These are phyloP conservation scores for Pythium scleroteichum DNA, from an alignment of 352 stramenopile species.

Conservation along the genomic window DNA sequence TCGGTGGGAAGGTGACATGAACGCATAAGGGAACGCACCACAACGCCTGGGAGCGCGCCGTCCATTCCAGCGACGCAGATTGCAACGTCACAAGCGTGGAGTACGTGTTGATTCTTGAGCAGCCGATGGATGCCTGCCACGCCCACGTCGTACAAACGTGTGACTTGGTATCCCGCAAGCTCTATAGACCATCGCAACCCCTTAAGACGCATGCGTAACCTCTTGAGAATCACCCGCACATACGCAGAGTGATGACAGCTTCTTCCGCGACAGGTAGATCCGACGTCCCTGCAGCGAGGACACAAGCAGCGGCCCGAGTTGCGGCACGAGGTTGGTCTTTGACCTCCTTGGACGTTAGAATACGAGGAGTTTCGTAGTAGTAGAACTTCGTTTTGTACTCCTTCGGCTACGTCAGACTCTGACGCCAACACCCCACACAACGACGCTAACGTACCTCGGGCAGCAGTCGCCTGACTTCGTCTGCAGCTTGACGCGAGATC, in stretches of 20 bases:
- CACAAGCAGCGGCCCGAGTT: slow-evolving; percentile 33
- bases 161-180: slow-evolving; percentile 84
- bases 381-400: slow-evolving; percentile 8
- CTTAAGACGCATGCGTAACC: neutral
- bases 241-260: slow-evolving; percentile 91
- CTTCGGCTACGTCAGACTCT: neutral
- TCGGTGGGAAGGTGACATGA: no score
- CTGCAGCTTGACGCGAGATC: slow-evolving; percentile 50
- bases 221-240: neutral
- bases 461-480: slow-evolving; percentile 40
- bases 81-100: slow-evolving; percentile 90
- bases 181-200: slow-evolving; percentile 58
- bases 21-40: slow-evolving; percentile 61
- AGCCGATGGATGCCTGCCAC: slow-evolving; percentile 94
- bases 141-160: slow-evolving; percentile 91
- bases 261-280: slow-evolving; percentile 96
- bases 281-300: slow-evolving; percentile 95
- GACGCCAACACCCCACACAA: neutral
- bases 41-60: slow-evolving; percentile 95
- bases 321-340: neutral
- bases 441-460: slow-evolving; percentile 30
- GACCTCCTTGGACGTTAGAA: slow-evolving; percentile 58
- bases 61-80: slow-evolving; percentile 98
- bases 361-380: slow-evolving; percentile 72
- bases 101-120: slow-evolving; percentile 80